These are phyloP conservation scores for Mimosa pudica DNA, from an alignment of 306 rosid species.

Conservation along the genomic window DNA sequence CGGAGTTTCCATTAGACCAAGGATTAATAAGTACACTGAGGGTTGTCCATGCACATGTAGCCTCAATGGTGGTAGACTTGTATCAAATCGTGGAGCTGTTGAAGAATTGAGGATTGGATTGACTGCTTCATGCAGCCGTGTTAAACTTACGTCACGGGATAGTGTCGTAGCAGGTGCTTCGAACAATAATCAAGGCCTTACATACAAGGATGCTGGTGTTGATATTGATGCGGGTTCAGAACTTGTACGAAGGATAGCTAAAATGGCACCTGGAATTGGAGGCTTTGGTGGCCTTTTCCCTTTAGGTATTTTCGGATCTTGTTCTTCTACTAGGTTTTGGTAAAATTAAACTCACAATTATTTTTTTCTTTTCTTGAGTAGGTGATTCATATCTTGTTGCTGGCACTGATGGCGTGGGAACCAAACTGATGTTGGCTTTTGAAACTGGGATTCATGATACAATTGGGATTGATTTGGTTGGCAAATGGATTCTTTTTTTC, in stretches of 20 bases:
- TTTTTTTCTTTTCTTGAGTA: constrained; percentile 26
- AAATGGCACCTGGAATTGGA: constrained; percentile 94
- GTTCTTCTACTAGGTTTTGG: neutral
- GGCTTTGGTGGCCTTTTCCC: constrained; percentile 95
- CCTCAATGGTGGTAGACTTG: constrained; percentile 6
- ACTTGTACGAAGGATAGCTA: constrained; percentile 80
- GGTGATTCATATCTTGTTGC: constrained; percentile 90
- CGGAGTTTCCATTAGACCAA: neutral
- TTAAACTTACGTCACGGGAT: constrained; percentile 32
- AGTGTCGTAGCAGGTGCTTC: constrained; percentile 14
- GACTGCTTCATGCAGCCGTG: neutral
- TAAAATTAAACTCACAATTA: neutral
- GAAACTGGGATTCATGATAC: constrained; percentile 91
- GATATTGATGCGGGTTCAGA: constrained; percentile 94
- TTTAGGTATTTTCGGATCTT: constrained; percentile 51
- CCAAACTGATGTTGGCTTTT: constrained; percentile 86
- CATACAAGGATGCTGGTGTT: constrained; percentile 87
- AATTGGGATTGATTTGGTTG: constrained; percentile 94
- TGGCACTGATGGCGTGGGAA: constrained; percentile 95
- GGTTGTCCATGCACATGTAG: neutral
- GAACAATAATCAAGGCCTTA: constrained; percentile 46
- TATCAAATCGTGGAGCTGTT: constrained; percentile 16
- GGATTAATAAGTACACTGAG: neutral
- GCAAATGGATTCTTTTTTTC: neutral
- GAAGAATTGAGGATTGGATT: constrained; percentile 9